Evolutionary conservation across 495 filamentous ascomycete species (phyloP).

Genomic region (Penicillium malachiteum): DNA sequence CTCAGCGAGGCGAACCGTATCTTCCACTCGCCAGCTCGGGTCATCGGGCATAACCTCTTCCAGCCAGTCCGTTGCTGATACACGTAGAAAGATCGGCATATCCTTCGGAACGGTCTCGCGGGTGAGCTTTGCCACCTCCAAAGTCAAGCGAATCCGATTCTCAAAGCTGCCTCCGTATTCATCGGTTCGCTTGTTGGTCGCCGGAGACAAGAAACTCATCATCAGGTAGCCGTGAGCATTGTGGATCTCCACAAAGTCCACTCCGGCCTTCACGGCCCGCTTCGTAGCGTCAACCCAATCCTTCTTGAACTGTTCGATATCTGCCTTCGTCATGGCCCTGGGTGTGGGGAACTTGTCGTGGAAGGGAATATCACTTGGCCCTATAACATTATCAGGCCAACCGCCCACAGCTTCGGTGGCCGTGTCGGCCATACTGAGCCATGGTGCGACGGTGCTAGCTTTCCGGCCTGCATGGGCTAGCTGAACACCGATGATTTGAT

Average conservation of each 20-base stretch:
- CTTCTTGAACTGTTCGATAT: slow-evolving; percentile 57
- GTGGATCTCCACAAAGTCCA: slow-evolving; percentile 59
- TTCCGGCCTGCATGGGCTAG: slow-evolving; percentile 74
- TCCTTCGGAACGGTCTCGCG: slow-evolving; percentile 52
- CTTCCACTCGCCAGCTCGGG: slow-evolving; percentile 56
- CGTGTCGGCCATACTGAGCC: slow-evolving; percentile 45
- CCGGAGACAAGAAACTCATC: slow-evolving; percentile 60
- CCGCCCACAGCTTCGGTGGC: slow-evolving; percentile 58
- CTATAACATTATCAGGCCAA: slow-evolving; percentile 60
- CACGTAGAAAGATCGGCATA: slow-evolving; percentile 67
- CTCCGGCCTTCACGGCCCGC: slow-evolving; percentile 55
- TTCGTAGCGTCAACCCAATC: slow-evolving; percentile 54
- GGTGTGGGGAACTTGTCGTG: slow-evolving; percentile 49
- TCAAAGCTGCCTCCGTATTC: slow-evolving; percentile 62
- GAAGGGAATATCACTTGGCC: slow-evolving; percentile 52
- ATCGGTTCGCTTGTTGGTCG: slow-evolving; percentile 59
- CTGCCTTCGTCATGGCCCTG: slow-evolving; percentile 50
- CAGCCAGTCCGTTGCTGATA: slow-evolving; percentile 61
- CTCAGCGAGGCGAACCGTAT: slow-evolving; percentile 54
- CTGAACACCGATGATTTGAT: slow-evolving; percentile 65
- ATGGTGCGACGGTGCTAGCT: slow-evolving; percentile 65
- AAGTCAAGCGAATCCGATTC: slow-evolving; percentile 55
- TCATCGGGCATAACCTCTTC: slow-evolving; percentile 42
- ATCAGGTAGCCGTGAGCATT: slow-evolving; percentile 65
- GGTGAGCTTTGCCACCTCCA: slow-evolving; percentile 57